A percentile compares a stretch with the other conserved stretches of the same genome.
These are phyloP conservation scores for Sugiyamaella lignohabitans DNA, from an alignment of 805 yeast genomes.

Conservation along the genomic window DNA sequence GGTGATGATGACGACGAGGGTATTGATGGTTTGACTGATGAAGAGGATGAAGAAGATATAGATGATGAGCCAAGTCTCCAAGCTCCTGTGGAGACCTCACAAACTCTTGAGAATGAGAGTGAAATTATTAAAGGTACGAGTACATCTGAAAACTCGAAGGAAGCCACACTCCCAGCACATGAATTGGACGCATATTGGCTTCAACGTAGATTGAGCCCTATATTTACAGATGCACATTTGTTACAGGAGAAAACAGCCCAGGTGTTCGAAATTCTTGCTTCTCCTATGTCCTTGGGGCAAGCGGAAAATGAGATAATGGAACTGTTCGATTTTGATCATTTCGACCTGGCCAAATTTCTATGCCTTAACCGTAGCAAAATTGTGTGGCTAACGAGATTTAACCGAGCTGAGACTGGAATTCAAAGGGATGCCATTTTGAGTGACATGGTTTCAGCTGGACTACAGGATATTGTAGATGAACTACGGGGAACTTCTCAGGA, in stretches of 20 bases:
- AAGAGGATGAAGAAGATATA: slow-evolving; percentile 18
- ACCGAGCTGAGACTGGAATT: slow-evolving; percentile 33
- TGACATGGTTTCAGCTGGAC: slow-evolving; percentile 42
- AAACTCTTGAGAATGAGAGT: slow-evolving; percentile 6
- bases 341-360: slow-evolving; percentile 43
- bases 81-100: no score
- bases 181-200: slow-evolving; percentile 49
- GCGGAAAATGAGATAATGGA: slow-evolving; percentile 51
- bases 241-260: slow-evolving; percentile 37
- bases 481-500: slow-evolving; percentile 26
- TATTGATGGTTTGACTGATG: slow-evolving; percentile 17
- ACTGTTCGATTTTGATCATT: slow-evolving; percentile 45
- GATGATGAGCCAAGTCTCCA: slow-evolving; percentile 15
- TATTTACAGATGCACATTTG: slow-evolving; percentile 36
- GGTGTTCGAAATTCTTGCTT: slow-evolving; percentile 38
- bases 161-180: slow-evolving; percentile 25
- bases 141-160: background rate
- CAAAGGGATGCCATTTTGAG: slow-evolving; percentile 34
- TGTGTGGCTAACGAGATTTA: slow-evolving; percentile 49
- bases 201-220: slow-evolving; percentile 41
- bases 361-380: slow-evolving; percentile 46
- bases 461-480: slow-evolving; percentile 39
- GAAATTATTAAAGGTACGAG: slow-evolving; percentile 7
- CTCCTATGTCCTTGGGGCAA: slow-evolving; percentile 35
- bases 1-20: slow-evolving; percentile 28